Conservation (phyloP, 1,139 yeast genomes). For the Cylindricascospora bacillispora region DNA sequence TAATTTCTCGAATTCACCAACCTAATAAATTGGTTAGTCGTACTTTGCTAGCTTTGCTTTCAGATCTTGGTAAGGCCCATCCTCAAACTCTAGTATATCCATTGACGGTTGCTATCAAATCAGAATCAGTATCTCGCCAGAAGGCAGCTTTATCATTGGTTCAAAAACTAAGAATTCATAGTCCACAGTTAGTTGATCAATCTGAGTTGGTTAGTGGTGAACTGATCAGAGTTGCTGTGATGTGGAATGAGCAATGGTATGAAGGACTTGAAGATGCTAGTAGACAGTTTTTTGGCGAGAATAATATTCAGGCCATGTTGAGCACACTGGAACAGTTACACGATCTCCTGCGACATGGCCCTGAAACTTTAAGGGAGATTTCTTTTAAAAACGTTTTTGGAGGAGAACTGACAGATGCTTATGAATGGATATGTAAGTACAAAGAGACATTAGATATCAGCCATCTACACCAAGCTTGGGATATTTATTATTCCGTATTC, state of each 20-base stretch:
- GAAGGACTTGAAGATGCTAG: constrained; percentile 97
- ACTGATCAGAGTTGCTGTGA: constrained; percentile 82
- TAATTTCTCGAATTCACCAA: constrained; percentile 92
- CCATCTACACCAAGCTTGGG: constrained; percentile 95
- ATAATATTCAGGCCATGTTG: constrained; percentile 89
- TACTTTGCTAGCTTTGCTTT: constrained; percentile 63
- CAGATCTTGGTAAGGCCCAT: constrained; percentile 87
- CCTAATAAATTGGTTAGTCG: constrained; percentile 78
- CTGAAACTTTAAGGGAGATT: constrained; percentile 85
- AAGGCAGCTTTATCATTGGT: constrained; percentile 85
- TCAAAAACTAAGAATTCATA: constrained; percentile 84
- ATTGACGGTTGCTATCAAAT: constrained; percentile 87
- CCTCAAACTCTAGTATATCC: constrained; percentile 97
- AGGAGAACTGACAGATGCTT: constrained; percentile 82
- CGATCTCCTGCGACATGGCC: constrained; percentile 69
- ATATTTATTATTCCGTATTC: constrained; percentile 85
- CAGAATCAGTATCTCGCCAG: constrained; percentile 81
- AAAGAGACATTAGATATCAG: constrained; percentile 77
- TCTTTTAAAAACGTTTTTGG: constrained; percentile 93
- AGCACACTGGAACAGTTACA: constrained; percentile 84
- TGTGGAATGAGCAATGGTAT: constrained; percentile 98
- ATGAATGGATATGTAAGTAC: constrained; percentile 83
- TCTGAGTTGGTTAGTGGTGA: constrained; percentile 92
- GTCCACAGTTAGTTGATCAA: constrained; percentile 75
- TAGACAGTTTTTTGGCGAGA: constrained; percentile 84